phyloP scores from a whole-genome alignment of 2,329 filamentous ascomycete species.

The Colletotrichum liaoningense region DNA sequence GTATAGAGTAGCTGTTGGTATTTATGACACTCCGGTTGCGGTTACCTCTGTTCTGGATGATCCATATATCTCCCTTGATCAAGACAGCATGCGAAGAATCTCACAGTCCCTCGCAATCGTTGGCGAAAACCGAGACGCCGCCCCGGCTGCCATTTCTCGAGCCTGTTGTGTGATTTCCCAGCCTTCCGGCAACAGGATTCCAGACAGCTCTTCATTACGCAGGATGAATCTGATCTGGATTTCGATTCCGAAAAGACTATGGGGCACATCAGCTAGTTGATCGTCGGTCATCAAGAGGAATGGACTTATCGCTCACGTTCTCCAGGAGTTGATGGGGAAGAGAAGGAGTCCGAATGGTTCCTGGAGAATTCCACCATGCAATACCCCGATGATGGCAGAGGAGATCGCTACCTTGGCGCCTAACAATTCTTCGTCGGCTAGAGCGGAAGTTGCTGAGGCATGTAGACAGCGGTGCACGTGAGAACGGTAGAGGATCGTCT shows the following conservation, averaged over 20 bases:
- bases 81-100: background rate
- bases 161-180: background rate
- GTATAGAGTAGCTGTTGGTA: background rate
- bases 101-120: background rate
- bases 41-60: background rate
- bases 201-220: background rate
- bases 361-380: background rate
- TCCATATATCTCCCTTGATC: background rate
- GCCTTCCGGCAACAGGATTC: background rate
- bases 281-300: background rate
- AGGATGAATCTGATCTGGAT: background rate
- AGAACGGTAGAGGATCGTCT: constrained; percentile 25
- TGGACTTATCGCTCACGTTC: background rate
- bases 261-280: background rate
- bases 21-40: background rate
- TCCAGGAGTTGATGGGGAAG: background rate
- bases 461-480: background rate
- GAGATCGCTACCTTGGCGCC: background rate
- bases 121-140: background rate
- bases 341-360: background rate
- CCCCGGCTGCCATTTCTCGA: background rate
- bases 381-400: background rate
- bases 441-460: background rate
- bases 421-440: background rate
- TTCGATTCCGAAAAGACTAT: background rate